phyloP scores from a whole-genome alignment of 1,284 basidiomycete genomes.

The Farysia itapuensis region DNA sequence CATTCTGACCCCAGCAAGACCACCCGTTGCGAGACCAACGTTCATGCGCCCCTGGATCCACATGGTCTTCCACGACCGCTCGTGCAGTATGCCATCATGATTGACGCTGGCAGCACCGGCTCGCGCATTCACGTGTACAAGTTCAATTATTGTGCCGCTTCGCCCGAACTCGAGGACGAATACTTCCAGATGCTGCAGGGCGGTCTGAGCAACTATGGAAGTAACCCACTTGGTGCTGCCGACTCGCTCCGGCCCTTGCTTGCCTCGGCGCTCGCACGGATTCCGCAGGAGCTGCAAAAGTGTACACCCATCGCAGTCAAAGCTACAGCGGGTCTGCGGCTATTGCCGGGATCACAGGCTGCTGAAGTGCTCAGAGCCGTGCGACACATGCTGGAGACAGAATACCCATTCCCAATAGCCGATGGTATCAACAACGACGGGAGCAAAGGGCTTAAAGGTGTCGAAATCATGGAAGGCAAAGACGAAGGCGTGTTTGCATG shows the following conservation, averaged over 20 bases:
- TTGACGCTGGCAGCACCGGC: conserved; percentile 96
- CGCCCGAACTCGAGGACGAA: conserved; percentile 84
- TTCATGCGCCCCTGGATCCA: conserved; percentile 22
- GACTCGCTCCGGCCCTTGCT: conserved; percentile 77
- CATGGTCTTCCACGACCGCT: conserved; percentile 44
- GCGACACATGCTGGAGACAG: conserved; percentile 66
- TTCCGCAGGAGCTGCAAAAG: conserved; percentile 70
- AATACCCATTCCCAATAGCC: conserved; percentile 71
- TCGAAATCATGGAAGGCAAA: conserved; percentile 80
- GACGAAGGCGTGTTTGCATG: conserved; percentile 93
- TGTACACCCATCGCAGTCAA: conserved; percentile 92
- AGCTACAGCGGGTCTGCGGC: conserved; percentile 87
- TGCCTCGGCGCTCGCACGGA: conserved; percentile 75
- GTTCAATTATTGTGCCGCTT: conserved; percentile 60
- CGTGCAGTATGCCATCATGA: conserved; percentile 87
- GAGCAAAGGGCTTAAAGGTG: conserved; percentile 26
- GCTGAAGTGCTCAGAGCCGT: conserved; percentile 79
- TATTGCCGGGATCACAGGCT: conserved; percentile 72
- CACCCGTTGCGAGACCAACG: conserved; percentile 43
- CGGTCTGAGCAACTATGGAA: conserved; percentile 74
- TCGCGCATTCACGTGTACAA: conserved; percentile 96
- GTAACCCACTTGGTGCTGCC: conserved; percentile 70
- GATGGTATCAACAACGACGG: conserved; percentile 38
- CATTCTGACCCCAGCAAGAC: conserved; percentile 52
- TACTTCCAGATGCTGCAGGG: conserved; percentile 82